phyloP scores from a whole-genome alignment of 225 moss, liverwort and hornwort genomes.

The Bryum argenteum region DNA sequence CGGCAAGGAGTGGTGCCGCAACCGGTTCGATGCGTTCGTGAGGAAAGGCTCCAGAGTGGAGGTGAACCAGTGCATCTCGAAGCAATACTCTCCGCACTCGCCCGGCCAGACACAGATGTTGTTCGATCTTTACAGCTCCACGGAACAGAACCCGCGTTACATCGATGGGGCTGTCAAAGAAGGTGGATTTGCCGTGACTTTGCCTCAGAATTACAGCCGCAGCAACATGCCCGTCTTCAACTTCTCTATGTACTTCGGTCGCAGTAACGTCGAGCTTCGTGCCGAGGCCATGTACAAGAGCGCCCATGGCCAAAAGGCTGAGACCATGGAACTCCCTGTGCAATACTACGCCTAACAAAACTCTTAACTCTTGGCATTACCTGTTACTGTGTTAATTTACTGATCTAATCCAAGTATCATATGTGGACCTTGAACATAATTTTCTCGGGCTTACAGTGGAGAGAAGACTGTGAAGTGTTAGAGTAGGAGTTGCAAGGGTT shows the following conservation, averaged over 20 bases:
- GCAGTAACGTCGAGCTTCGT: conserved; percentile 43
- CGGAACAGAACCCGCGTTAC: conserved; percentile 37
- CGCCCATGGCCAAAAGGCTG: background rate
- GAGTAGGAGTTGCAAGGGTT: too few species aligned
- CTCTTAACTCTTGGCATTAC: background rate
- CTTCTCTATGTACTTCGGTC: conserved; percentile 60
- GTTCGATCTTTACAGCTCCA: conserved; percentile 47
- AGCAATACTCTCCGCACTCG: conserved; percentile 39
- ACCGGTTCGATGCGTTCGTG: conserved; percentile 49
- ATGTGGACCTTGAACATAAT: too few species aligned
- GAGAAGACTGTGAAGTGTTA: too few species aligned
- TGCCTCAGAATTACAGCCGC: conserved; percentile 32
- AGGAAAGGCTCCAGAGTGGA: conserved; percentile 43
- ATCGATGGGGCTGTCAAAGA: conserved; percentile 36
- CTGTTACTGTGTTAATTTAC: too few species aligned
- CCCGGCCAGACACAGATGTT: conserved; percentile 32
- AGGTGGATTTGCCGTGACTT: conserved; percentile 38
- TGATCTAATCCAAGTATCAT: too few species aligned
- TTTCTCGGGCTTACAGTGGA: too few species aligned
- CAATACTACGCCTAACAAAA: conserved; percentile 23
- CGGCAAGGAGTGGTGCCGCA: conserved; percentile 38
- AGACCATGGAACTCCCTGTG: conserved; percentile 43
- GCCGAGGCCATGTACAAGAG: conserved; percentile 40
- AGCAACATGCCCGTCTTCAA: conserved; percentile 36
- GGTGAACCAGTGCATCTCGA: conserved; percentile 39